These are phyloP conservation scores for Coccomyxa sp. DNA, from an alignment of 139 green algal species.

Conservation along the genomic window DNA sequence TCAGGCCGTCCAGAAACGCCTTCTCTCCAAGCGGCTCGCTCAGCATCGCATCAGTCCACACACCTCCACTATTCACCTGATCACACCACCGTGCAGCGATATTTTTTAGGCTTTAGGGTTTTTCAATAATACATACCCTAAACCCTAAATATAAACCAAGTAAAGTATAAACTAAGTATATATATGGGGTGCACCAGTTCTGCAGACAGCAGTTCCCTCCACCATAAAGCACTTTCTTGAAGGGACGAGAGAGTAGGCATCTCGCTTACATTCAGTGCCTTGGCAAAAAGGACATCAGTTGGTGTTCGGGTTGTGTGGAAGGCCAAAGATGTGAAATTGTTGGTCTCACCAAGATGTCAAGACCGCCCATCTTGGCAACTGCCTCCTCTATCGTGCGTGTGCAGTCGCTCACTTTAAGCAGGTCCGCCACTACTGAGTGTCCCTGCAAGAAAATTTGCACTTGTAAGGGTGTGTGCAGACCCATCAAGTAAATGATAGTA, in stretches of 20 bases:
- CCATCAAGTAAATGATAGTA: not conserved
- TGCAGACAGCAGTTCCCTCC: no score
- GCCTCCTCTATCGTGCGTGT: not conserved
- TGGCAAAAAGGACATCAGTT: not conserved
- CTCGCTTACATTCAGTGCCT: not conserved
- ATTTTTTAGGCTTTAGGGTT: not conserved
- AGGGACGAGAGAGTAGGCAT: no score
- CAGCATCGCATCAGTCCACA: not conserved
- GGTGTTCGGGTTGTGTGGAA: not conserved
- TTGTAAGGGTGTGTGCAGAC: no score
- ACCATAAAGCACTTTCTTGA: no score
- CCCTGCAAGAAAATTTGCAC: not conserved
- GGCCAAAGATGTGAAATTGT: no score
- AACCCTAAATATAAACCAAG: not conserved
- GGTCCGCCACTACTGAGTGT: not conserved
- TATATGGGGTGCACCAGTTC: not conserved
- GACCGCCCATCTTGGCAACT: conserved; percentile 1
- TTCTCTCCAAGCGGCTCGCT: not conserved
- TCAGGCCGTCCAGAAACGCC: not conserved
- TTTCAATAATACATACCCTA: not conserved
- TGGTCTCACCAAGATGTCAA: conserved; percentile 1
- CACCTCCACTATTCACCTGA: not conserved
- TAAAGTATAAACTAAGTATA: not conserved
- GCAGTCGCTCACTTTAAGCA: not conserved
- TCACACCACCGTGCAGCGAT: not conserved